phyloP scores from a whole-genome alignment of 2,329 filamentous ascomycete genomes.

The Aspergillus nomiae region DNA sequence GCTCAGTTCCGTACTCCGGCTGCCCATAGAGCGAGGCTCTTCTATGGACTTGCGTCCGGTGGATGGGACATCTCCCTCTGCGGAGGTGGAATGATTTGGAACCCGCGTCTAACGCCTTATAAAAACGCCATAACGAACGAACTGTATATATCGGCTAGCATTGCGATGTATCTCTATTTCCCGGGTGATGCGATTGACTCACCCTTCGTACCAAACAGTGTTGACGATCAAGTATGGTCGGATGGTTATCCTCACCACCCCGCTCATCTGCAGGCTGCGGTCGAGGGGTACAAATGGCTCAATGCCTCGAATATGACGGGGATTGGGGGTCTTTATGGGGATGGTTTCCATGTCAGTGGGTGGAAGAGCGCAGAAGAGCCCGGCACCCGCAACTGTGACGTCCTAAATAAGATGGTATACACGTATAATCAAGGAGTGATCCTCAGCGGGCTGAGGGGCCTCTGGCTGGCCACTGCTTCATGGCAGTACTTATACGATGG shows the following conservation, averaged over 20 bases:
- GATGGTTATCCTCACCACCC: constrained; percentile 55
- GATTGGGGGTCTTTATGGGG: constrained; percentile 70
- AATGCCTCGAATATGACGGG: constrained; percentile 79
- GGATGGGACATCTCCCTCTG: constrained; percentile 85
- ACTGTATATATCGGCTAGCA: constrained; percentile 80
- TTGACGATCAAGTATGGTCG: constrained; percentile 27
- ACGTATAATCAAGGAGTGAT: constrained; percentile 96
- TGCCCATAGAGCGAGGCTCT: constrained; percentile 78
- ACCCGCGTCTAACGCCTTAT: constrained; percentile 75
- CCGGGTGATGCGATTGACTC: constrained; percentile 75
- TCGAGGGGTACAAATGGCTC: constrained; percentile 81
- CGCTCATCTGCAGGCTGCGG: constrained; percentile 70
- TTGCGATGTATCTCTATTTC: constrained; percentile 87
- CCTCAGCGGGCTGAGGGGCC: constrained; percentile 74
- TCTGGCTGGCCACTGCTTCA: constrained; percentile 79
- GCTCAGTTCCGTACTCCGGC: constrained; percentile 74
- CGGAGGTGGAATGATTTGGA: constrained; percentile 89
- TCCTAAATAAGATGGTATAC: constrained; percentile 84
- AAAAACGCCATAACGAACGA: constrained; percentile 98
- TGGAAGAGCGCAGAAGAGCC: constrained; percentile 58
- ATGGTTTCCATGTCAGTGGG: constrained; percentile 83
- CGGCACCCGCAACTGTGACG: constrained; percentile 74
- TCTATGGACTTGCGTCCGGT: constrained; percentile 76
- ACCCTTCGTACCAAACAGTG: constrained; percentile 57
- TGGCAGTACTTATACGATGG: constrained; percentile 73